A percentile compares a stretch with the other conserved stretches of the same genome.
Conservation (phyloP, 116 monocot species). For the Posidonia oceanica region DNA sequence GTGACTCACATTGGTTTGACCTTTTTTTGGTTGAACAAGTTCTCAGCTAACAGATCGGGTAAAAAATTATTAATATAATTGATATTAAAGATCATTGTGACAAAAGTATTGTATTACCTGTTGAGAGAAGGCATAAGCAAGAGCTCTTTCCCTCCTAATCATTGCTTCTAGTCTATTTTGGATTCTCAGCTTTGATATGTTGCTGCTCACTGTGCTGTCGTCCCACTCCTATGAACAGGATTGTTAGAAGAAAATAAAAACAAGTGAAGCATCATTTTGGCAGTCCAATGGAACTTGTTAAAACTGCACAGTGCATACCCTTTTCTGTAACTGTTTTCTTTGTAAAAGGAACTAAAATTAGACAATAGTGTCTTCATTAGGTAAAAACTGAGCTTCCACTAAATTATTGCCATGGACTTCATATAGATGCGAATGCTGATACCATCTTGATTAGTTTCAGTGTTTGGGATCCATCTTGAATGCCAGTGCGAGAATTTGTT, state of each 20-base stretch:
- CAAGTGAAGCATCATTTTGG: not conserved
- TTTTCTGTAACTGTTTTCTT: too few species aligned
- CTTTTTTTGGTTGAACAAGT: constrained; percentile 50
- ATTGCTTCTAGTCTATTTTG: constrained; percentile 77
- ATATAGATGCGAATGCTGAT: too few species aligned
- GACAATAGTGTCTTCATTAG: not conserved
- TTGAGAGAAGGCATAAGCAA: constrained; percentile 88
- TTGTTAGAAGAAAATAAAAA: not conserved
- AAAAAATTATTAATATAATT: not conserved
- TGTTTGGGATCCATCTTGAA: too few species aligned
- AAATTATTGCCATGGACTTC: too few species aligned
- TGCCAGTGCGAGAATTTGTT: too few species aligned
- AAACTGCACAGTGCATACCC: not conserved
- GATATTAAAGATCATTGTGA: not conserved
- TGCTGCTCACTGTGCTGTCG: constrained; percentile 63
- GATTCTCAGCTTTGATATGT: constrained; percentile 43
- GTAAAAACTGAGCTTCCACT: not conserved
- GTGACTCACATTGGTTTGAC: constrained; percentile 16
- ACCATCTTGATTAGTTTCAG: too few species aligned
- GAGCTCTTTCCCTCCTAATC: constrained; percentile 68
- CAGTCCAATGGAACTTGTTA: not conserved
- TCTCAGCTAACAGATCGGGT: constrained; percentile 30
- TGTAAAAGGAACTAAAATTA: not conserved
- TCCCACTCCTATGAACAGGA: constrained; percentile 1
- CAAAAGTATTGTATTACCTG: constrained; percentile 30